Evolutionary conservation across 2,329 filamentous ascomycete species (phyloP).

Genomic region (Colletotrichum zoysiae): DNA sequence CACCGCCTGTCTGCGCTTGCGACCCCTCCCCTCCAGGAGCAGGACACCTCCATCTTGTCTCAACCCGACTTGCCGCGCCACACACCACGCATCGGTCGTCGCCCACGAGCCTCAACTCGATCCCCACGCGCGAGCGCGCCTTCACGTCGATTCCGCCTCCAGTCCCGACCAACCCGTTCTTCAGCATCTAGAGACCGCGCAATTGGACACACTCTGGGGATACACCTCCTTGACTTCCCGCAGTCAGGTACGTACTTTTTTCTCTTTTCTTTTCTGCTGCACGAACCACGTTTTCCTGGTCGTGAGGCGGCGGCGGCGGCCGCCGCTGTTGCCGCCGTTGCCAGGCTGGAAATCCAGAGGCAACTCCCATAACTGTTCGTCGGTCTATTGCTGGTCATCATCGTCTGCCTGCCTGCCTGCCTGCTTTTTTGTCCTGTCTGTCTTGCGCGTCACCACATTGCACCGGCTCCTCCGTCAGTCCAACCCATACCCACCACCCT

Average conservation of each 20-base stretch:
- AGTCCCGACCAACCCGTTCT: slow-evolving; percentile 6
- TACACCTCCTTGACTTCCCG: slow-evolving; percentile 23
- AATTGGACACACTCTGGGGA: slow-evolving; percentile 37
- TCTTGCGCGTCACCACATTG: slow-evolving; percentile 7
- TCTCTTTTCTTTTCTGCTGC: slow-evolving; percentile 20
- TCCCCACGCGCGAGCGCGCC: slow-evolving; percentile 11
- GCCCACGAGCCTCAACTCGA: slow-evolving; percentile 13
- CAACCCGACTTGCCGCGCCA: slow-evolving; percentile 1
- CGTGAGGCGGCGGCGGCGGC: slow-evolving; percentile 32
- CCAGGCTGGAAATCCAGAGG: slow-evolving; percentile 28
- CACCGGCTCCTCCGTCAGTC: slow-evolving; percentile 7
- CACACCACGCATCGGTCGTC: slow-evolving; percentile 1
- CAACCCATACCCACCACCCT: slow-evolving; percentile 7
- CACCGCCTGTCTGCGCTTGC: slow-evolving; percentile 7
- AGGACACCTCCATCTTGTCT: slow-evolving; percentile 10
- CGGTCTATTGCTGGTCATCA: slow-evolving; percentile 11
- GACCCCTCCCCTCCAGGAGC: slow-evolving; percentile 1
- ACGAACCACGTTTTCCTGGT: slow-evolving; percentile 25
- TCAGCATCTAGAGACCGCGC: slow-evolving; percentile 32
- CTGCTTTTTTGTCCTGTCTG: slow-evolving; percentile 3
- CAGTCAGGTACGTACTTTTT: slow-evolving; percentile 37
- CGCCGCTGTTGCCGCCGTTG: slow-evolving; percentile 30
- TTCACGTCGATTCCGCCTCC: slow-evolving; percentile 19
- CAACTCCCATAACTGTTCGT: slow-evolving; percentile 20
- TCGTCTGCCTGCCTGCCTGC: slow-evolving; percentile 24